phyloP scores from a whole-genome alignment of 805 yeast genomes.

The Zygosaccharomyces rouxii region DNA sequence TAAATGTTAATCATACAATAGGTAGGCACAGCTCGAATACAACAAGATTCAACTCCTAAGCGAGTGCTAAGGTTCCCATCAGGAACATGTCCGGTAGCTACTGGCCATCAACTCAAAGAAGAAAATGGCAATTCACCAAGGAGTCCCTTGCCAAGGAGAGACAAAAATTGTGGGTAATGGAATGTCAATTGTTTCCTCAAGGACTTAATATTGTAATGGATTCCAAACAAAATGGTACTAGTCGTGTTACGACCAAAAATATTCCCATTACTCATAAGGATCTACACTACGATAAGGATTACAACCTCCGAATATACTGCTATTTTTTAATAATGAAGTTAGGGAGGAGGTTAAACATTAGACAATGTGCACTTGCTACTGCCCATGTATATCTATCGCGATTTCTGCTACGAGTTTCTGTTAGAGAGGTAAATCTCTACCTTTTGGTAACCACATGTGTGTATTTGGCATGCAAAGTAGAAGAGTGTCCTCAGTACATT shows the following conservation, averaged over 20 bases:
- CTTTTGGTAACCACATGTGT: conserved; percentile 77
- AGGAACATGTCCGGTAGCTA: conserved; percentile 69
- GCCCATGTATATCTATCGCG: conserved; percentile 84
- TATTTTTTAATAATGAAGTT: conserved; percentile 70
- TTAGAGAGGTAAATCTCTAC: conserved; percentile 80
- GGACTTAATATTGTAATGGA: conserved; percentile 36
- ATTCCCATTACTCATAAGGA: conserved; percentile 40
- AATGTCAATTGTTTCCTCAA: conserved; percentile 34
- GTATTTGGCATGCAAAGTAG: conserved; percentile 88
- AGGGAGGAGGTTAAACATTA: conserved; percentile 69
- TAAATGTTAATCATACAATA: neutral
- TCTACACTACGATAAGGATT: conserved; percentile 44
- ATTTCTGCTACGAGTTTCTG: conserved; percentile 64
- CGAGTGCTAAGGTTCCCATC: neutral
- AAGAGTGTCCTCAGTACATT: conserved; percentile 93
- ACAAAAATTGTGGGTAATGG: conserved; percentile 39
- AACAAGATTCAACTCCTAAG: neutral
- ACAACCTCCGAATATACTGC: conserved; percentile 68
- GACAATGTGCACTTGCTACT: conserved; percentile 83
- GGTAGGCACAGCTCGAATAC: neutral
- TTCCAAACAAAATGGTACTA: conserved; percentile 19
- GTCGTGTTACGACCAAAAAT: conserved; percentile 37
- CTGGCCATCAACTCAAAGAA: conserved; percentile 81
- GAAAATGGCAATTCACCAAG: conserved; percentile 74
- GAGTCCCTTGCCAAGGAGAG: conserved; percentile 48